Conservation (phyloP, 83 land plant genomes). For the Picea mariana region DNA sequence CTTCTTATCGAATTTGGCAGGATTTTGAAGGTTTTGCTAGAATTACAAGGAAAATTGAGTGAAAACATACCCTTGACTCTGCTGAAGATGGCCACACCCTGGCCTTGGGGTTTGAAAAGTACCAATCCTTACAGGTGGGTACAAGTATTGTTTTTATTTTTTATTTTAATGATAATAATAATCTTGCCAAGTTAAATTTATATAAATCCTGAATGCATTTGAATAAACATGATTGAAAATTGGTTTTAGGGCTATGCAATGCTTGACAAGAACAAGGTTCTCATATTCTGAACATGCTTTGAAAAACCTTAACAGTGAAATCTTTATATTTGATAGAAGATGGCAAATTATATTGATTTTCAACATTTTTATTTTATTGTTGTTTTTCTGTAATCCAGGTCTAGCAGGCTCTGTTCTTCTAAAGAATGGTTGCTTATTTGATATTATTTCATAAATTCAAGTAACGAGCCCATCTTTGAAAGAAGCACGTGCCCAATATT, state of each 20-base stretch:
- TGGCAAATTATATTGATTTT: too few relatives aligned
- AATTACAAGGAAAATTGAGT: not conserved
- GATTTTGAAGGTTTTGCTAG: not conserved
- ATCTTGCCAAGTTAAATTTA: not conserved
- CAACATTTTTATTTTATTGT: not conserved
- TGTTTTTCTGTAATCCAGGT: slow-evolving; percentile 22
- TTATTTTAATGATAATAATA: not conserved
- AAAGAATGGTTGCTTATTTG: not conserved
- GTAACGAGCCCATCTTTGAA: not conserved
- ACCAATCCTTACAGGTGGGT: slow-evolving; percentile 33
- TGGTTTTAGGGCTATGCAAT: not conserved
- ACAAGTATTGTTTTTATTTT: slow-evolving; percentile 31
- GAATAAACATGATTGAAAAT: not conserved
- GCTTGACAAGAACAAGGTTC: too few relatives aligned
- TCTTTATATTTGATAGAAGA: too few relatives aligned
- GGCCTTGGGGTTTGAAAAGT: slow-evolving; percentile 47
- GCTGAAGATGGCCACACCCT: slow-evolving; percentile 42
- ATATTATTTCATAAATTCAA: not conserved
- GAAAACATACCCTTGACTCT: not conserved
- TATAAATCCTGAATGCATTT: not conserved
- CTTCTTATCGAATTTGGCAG: not conserved
- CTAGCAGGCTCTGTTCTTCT: slow-evolving; percentile 19
- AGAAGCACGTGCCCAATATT: not conserved
- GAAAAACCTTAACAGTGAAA: too few relatives aligned
- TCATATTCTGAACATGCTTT: too few relatives aligned